These are phyloP conservation scores for Annona squamosa DNA, from an alignment of 164 flowering plant genomes.

Conservation along the genomic window DNA sequence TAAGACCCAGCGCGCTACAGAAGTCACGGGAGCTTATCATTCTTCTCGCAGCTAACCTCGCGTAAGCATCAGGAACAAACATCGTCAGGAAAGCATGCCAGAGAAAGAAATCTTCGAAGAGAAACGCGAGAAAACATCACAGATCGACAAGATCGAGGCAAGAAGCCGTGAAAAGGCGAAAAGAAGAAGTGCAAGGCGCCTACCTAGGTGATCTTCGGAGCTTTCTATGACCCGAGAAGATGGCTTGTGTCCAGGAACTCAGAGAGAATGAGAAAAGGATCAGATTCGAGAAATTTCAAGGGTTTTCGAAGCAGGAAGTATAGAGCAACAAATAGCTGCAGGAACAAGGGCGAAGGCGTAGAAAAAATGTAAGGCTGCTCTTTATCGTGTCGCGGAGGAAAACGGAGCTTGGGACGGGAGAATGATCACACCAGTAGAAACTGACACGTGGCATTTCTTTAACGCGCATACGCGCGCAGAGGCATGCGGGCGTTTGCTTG, in stretches of 20 bases:
- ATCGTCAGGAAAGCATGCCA: not conserved
- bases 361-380: conserved; percentile 3
- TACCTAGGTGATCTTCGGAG: conserved; percentile 4
- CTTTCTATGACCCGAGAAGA: conserved; percentile 2
- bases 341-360: not conserved
- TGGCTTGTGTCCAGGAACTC: not conserved
- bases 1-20: not conserved
- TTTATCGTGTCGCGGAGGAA: not conserved
- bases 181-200: not conserved
- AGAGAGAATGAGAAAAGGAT: not conserved
- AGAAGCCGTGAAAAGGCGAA: not conserved
- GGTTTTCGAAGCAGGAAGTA: conserved; percentile 6
- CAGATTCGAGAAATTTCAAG: conserved; percentile 1
- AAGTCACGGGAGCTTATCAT: not conserved
- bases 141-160: not conserved
- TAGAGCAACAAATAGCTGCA: not conserved
- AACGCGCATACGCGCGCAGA: too few species aligned
- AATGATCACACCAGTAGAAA: not conserved
- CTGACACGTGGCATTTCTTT: conserved; percentile 6
- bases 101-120: not conserved
- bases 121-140: not conserved
- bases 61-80: not conserved
- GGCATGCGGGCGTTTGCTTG: too few species aligned
- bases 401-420: not conserved
- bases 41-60: not conserved